These are phyloP conservation scores for Alternaria sp. DNA, from an alignment of 2,329 filamentous ascomycete genomes.

Conservation along the genomic window DNA sequence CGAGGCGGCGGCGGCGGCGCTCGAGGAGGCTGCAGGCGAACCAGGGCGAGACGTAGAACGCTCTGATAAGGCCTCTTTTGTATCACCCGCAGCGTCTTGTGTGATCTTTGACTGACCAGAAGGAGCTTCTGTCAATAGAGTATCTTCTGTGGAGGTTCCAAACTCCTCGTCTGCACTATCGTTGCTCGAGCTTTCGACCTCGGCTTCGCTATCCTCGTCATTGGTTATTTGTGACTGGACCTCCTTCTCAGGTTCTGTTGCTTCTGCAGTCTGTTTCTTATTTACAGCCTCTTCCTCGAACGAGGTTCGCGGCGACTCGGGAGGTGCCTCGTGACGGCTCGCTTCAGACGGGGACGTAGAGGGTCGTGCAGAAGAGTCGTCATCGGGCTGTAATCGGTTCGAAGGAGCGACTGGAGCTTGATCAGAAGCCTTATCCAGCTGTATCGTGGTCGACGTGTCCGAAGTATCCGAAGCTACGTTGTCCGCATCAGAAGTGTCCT, in stretches of 20 bases:
- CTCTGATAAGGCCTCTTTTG: neutral
- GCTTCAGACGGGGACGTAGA: slow-evolving; percentile 50
- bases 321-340: slow-evolving; percentile 41
- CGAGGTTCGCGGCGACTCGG: slow-evolving; percentile 50
- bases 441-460: slow-evolving; percentile 45
- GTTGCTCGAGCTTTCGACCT: slow-evolving; percentile 2
- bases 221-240: neutral
- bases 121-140: slow-evolving; percentile 6
- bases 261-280: neutral
- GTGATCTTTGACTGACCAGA: neutral
- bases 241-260: neutral
- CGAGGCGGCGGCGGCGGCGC: neutral
- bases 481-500: slow-evolving; percentile 20
- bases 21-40: neutral
- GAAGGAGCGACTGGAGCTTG: slow-evolving; percentile 11
- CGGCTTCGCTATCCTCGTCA: neutral
- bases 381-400: slow-evolving; percentile 28
- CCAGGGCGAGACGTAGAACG: neutral
- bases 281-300: slow-evolving; percentile 41
- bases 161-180: slow-evolving; percentile 12
- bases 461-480: slow-evolving; percentile 40
- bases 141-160: slow-evolving; percentile 14
- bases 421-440: slow-evolving; percentile 25
- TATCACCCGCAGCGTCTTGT: neutral
- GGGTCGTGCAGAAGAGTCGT: slow-evolving; percentile 44